Conservation (phyloP, 176 grass and related monocot species). For the Musa schizocarpa region DNA sequence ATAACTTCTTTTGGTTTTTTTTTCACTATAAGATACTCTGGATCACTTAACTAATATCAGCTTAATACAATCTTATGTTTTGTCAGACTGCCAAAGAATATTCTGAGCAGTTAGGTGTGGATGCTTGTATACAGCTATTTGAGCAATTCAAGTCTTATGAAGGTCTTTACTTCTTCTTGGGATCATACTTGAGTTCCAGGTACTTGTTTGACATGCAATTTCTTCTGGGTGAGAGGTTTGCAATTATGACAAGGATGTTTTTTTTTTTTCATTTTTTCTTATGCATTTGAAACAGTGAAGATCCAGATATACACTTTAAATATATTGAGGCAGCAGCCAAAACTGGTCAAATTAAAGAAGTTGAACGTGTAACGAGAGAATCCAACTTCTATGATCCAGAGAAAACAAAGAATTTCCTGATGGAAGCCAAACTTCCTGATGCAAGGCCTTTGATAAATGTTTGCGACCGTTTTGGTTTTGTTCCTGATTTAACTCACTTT, state of each 20-base stretch:
- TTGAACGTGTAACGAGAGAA: slow-evolving; percentile 97
- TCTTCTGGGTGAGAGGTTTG: slow-evolving; percentile 3
- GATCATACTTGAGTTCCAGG: slow-evolving; percentile 95
- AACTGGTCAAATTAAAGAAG: slow-evolving; percentile 97
- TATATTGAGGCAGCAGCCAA: slow-evolving; percentile 97
- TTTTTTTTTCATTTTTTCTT: slow-evolving; percentile 23
- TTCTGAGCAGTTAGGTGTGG: slow-evolving; percentile 73
- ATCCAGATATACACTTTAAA: slow-evolving; percentile 93
- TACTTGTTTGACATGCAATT: slow-evolving; percentile 22
- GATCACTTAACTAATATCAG: not conserved
- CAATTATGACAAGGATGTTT: not conserved
- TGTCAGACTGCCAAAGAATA: slow-evolving; percentile 87
- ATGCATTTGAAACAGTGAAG: slow-evolving; percentile 50
- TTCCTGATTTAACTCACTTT: slow-evolving; percentile 93
- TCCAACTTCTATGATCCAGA: slow-evolving; percentile 95
- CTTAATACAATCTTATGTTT: slow-evolving; percentile 1
- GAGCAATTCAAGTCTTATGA: slow-evolving; percentile 99
- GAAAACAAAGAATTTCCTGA: slow-evolving; percentile 97
- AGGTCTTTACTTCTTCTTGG: slow-evolving; percentile 98
- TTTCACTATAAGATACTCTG: not conserved
- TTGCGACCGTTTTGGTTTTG: slow-evolving; percentile 92
- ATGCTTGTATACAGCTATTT: slow-evolving; percentile 84
- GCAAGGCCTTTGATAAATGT: slow-evolving; percentile 92
- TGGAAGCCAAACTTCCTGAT: slow-evolving; percentile 98
- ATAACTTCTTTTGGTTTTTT: not conserved